A percentile compares a stretch with the other conserved stretches of the same genome.
These are phyloP conservation scores for Clohesyomyces aquaticus DNA, from an alignment of 495 filamentous ascomycete genomes.

Conservation along the genomic window DNA sequence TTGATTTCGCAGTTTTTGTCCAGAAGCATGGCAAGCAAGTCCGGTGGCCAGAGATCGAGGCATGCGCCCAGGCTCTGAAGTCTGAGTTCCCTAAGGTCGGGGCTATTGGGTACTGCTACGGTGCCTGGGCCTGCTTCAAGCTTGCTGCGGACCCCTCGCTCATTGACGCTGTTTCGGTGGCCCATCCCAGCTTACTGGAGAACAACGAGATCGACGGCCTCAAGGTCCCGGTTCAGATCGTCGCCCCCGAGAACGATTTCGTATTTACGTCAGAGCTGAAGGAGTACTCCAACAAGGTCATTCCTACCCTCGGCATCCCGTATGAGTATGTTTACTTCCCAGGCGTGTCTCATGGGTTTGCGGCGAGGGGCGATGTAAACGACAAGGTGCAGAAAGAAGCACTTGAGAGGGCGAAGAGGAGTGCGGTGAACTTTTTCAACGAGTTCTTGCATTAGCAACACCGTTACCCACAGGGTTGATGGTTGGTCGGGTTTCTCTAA, in stretches of 20 bases:
- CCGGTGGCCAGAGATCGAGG: conserved; percentile 60
- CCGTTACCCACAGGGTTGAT: no score
- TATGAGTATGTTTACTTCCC: conserved; percentile 65
- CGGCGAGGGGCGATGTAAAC: conserved; percentile 52
- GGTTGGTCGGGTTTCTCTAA: no score
- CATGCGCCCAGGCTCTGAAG: conserved; percentile 53
- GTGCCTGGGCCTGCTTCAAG: conserved; percentile 61
- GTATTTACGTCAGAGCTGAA: conserved; percentile 58
- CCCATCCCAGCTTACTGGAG: conserved; percentile 57
- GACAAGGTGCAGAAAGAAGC: conserved; percentile 51
- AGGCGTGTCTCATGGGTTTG: conserved; percentile 56
- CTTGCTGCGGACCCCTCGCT: conserved; percentile 53
- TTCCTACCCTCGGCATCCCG: conserved; percentile 51
- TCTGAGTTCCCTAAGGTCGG: conserved; percentile 48
- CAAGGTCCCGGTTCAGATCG: conserved; percentile 59
- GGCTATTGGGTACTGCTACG: conserved; percentile 65
- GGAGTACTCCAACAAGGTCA: conserved; percentile 48
- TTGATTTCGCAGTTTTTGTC: conserved; percentile 51
- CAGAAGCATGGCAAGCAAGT: conserved; percentile 50
- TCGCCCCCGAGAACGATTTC: conserved; percentile 61
- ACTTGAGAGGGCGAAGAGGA: conserved; percentile 55
- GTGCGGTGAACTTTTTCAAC: conserved; percentile 51
- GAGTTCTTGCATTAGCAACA: conserved; percentile 43
- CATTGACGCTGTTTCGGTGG: conserved; percentile 60
- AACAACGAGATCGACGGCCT: conserved; percentile 58